Conservation (phyloP, 2,329 filamentous ascomycete genomes). For the Paecilomyces dactylethromorphus region DNA sequence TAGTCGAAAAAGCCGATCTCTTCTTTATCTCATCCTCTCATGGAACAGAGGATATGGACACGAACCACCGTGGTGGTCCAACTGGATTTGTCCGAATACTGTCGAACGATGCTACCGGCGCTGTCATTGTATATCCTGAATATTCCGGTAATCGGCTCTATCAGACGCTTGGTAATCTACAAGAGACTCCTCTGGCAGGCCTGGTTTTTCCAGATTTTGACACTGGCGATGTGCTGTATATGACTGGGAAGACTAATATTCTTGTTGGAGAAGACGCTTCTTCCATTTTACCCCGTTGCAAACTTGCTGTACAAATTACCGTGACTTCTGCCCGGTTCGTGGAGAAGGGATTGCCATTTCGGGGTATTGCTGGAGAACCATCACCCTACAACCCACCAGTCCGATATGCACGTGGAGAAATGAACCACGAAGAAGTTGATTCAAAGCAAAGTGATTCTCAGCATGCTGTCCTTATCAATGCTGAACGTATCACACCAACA, state of each 20-base stretch:
- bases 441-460: conserved; percentile 13
- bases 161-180: conserved; percentile 74
- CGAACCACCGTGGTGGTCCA: conserved; percentile 71
- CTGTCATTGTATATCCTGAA: conserved; percentile 67
- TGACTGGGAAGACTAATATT: conserved; percentile 63
- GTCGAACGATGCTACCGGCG: conserved; percentile 43
- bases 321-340: conserved; percentile 59
- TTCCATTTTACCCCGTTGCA: conserved; percentile 59
- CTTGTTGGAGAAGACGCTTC: conserved; percentile 59
- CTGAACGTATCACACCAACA: conserved; percentile 57
- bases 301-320: conserved; percentile 64
- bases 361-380: conserved; percentile 51
- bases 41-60: conserved; percentile 64
- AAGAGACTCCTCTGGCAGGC: conserved; percentile 59
- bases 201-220: conserved; percentile 68
- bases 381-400: conserved; percentile 77
- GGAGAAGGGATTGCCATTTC: conserved; percentile 59
- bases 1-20: conserved; percentile 62
- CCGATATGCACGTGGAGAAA: conserved; percentile 58
- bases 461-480: conserved; percentile 52
- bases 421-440: conserved; percentile 12
- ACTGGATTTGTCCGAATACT: conserved; percentile 66
- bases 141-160: conserved; percentile 81
- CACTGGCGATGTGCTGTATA: conserved; percentile 65
- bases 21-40: conserved; percentile 70